phyloP scores from a whole-genome alignment of 2,329 filamentous ascomycete species.

The Cytospora mali region DNA sequence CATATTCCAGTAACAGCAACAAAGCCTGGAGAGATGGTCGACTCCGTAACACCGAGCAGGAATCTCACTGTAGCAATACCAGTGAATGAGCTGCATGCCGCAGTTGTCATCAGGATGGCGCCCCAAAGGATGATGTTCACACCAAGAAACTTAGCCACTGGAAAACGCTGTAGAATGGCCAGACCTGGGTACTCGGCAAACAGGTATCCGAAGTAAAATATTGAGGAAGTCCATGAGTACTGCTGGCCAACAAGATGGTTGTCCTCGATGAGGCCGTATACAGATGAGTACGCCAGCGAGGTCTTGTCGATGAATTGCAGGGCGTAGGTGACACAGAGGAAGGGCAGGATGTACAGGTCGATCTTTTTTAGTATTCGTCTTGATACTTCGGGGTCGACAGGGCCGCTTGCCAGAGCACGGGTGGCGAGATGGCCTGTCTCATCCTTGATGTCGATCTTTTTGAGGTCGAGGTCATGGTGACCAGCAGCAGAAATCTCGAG shows the following conservation, averaged over 20 bases:
- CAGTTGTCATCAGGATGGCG: slow-evolving; percentile 37
- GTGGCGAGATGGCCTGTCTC: slow-evolving; percentile 38
- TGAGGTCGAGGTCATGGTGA: background rate
- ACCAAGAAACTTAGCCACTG: slow-evolving; percentile 32
- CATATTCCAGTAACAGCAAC: slow-evolving; percentile 43
- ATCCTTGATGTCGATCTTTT: slow-evolving; percentile 22
- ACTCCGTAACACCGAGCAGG: slow-evolving; percentile 42
- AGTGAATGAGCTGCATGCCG: slow-evolving; percentile 37
- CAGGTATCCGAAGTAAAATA: slow-evolving; percentile 34
- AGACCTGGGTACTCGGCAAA: slow-evolving; percentile 36
- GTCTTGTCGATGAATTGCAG: slow-evolving; percentile 36
- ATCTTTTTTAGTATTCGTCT: slow-evolving; percentile 32
- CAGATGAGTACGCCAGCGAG: slow-evolving; percentile 34
- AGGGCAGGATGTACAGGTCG: slow-evolving; percentile 32
- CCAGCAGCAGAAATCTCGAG: background rate
- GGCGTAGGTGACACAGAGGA: slow-evolving; percentile 34
- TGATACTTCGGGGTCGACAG: slow-evolving; percentile 32
- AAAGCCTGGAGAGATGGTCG: slow-evolving; percentile 39
- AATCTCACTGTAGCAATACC: slow-evolving; percentile 41
- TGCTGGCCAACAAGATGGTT: slow-evolving; percentile 31
- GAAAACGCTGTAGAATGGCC: slow-evolving; percentile 10
- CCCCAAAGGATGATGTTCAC: slow-evolving; percentile 38
- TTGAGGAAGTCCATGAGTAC: slow-evolving; percentile 34
- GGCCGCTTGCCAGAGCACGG: slow-evolving; percentile 36
- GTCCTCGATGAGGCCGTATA: slow-evolving; percentile 33